A percentile compares a stretch with the other conserved stretches of the same genome.
Conservation (phyloP, 805 yeast genomes). For the Brettanomyces custersianus region DNA sequence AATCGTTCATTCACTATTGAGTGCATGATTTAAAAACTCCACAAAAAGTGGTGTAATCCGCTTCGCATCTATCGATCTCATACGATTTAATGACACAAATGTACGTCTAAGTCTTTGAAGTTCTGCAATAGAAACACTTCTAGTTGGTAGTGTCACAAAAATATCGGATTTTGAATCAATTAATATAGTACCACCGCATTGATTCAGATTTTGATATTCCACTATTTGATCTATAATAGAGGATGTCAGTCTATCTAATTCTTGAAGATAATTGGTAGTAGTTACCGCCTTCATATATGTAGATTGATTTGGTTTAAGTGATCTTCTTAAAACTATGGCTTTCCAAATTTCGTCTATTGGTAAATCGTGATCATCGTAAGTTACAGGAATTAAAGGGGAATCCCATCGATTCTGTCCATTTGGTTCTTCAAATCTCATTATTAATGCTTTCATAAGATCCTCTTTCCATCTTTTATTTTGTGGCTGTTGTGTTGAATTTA, state of each 20-base stretch:
- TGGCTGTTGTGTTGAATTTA: constrained; percentile 37
- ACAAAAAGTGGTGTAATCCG: constrained; percentile 67
- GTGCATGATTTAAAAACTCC: constrained; percentile 64
- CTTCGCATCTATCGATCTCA: constrained; percentile 62
- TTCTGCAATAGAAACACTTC: constrained; percentile 59
- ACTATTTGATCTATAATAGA: constrained; percentile 53
- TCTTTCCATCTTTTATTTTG: constrained; percentile 48
- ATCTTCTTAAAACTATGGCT: constrained; percentile 47
- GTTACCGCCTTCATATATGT: constrained; percentile 76
- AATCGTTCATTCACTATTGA: constrained; percentile 28
- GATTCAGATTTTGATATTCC: constrained; percentile 48
- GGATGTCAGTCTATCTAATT: constrained; percentile 65
- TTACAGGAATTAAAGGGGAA: constrained; percentile 73
- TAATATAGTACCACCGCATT: constrained; percentile 41
- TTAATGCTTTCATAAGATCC: constrained; percentile 54
- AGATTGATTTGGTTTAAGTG: constrained; percentile 76
- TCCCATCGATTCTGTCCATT: constrained; percentile 86
- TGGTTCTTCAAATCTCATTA: constrained; percentile 91
- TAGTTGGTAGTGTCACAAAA: constrained; percentile 50
- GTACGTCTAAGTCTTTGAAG: constrained; percentile 78
- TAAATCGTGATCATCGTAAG: constrained; percentile 42
- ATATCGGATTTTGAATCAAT: constrained; percentile 23
- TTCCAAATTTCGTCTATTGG: constrained; percentile 65
- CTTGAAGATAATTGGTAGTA: constrained; percentile 65
- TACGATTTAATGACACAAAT: constrained; percentile 70